Base-by-base conservation (phyloP, 2,329 filamentous ascomycete genomes). In the Diaporthe nobilis region DNA sequence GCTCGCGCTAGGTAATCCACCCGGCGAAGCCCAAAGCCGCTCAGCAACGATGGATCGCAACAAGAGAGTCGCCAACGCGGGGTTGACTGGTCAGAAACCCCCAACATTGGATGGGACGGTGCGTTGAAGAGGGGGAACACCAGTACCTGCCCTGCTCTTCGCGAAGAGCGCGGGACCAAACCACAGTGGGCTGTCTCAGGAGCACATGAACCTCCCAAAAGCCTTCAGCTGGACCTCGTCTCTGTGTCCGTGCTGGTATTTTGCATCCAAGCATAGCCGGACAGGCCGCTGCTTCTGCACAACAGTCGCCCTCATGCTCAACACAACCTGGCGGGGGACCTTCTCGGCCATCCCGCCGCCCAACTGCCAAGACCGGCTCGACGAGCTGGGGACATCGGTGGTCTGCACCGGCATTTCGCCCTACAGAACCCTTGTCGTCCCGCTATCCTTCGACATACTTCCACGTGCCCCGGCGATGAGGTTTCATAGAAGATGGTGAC, bases 41-140 rank as follows among this genome's bases (percentile, higher is more conserved):
- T 15, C 34, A 73, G 44, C 49, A 31, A 55, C 58, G 58, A 65
- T 55, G 71, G 71, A 49, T 67, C 58, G 47, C 47, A 47, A 47
- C 34, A 34, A 25, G 47, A 55, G 25, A 25, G 44, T 34, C 47
- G 58, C 47, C 28, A 51, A 22, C 28, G 49, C 47, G 49, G 39
- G 58, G 49, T n/a, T 37, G 34, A 34, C 37, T 53, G 25, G 37
- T 15, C 49, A 44, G 31, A 25, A 55, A 34, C 37, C 37, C 49
- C 28, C 25, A 31, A 34, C n/a, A 22, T 44, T 39, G 20, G 39
- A 42, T 44, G 37, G 37, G 49, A 39, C 39, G 53, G 37, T 55
- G 47, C 71, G 25, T 34, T 55, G 6, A 65, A 73, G 58, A 73
- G 71, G 71, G 57, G 58, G 71, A 73, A 57, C 20, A 31, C 8